phyloP scores from a whole-genome alignment of 78 protist species.

The Tieghemostelium lacteum region DNA sequence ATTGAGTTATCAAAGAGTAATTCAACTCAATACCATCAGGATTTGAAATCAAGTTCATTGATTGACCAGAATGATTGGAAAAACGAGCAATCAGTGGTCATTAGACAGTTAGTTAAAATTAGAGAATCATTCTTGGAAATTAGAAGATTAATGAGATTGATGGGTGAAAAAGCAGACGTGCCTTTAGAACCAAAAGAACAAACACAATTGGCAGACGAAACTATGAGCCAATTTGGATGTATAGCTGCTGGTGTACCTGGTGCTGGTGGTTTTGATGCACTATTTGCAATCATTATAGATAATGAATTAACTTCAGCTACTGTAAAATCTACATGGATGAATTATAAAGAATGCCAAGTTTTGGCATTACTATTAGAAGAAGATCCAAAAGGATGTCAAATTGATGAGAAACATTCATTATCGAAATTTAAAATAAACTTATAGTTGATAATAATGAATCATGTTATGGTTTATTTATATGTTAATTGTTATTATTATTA shows the following conservation, averaged over 20 bases:
- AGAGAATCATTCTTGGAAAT: conserved; percentile 12
- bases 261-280: conserved; percentile 91
- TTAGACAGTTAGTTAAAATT: not conserved
- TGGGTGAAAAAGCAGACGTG: conserved; percentile 79
- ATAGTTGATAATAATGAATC: too few relatives aligned
- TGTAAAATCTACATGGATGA: conserved; percentile 58
- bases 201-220: conserved; percentile 67
- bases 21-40: not conserved
- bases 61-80: conserved; percentile 7
- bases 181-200: conserved; percentile 88
- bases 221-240: conserved; percentile 73
- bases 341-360: conserved; percentile 50
- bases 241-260: conserved; percentile 89
- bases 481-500: too few relatives aligned
- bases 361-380: conserved; percentile 42
- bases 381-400: conserved; percentile 41
- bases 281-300: conserved; percentile 81
- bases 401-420: too few relatives aligned
- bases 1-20: not conserved
- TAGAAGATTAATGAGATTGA: conserved; percentile 55
- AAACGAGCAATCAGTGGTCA: not conserved
- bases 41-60: not conserved
- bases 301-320: not conserved
- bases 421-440: too few relatives aligned
- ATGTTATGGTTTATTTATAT: too few relatives aligned